phyloP scores from a whole-genome alignment of 805 yeast genomes.

The Metschnikowia colocasiae region DNA sequence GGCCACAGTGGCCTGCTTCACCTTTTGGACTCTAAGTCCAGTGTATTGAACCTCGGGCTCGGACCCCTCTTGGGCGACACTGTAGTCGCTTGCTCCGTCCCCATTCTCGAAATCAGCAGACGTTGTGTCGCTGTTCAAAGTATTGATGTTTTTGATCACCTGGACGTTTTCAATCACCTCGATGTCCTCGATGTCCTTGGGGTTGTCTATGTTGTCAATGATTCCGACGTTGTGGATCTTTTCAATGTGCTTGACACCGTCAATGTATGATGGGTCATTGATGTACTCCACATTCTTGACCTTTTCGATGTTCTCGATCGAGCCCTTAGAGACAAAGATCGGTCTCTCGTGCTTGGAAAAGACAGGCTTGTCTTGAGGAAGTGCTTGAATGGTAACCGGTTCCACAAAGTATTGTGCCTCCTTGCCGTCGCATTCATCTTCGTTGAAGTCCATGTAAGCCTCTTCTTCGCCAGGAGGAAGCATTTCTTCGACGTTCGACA shows the following conservation, averaged over 20 bases:
- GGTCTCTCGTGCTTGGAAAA: conserved; percentile 2
- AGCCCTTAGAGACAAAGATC: background rate
- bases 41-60: background rate
- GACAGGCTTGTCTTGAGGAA: background rate
- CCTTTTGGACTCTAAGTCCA: background rate
- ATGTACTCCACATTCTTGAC: conserved; percentile 1
- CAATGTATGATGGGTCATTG: background rate
- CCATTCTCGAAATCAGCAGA: background rate
- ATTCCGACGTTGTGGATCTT: conserved; percentile 1
- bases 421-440: background rate
- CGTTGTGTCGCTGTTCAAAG: background rate
- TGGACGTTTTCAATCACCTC: conserved; percentile 1
- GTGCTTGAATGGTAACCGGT: background rate
- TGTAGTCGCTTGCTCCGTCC: background rate
- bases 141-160: background rate
- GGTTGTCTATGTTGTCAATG: background rate
- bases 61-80: background rate
- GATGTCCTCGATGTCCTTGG: background rate
- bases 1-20: background rate
- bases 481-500: conserved; percentile 1
- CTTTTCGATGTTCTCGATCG: background rate
- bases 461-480: background rate
- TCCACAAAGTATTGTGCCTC: background rate
- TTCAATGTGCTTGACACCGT: background rate
- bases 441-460: background rate